Percentiles rank a stretch among this genome's conserved stretches.
phyloP scores from a whole-genome alignment of 305 asterid genomes.

The Plantago lanceolata region DNA sequence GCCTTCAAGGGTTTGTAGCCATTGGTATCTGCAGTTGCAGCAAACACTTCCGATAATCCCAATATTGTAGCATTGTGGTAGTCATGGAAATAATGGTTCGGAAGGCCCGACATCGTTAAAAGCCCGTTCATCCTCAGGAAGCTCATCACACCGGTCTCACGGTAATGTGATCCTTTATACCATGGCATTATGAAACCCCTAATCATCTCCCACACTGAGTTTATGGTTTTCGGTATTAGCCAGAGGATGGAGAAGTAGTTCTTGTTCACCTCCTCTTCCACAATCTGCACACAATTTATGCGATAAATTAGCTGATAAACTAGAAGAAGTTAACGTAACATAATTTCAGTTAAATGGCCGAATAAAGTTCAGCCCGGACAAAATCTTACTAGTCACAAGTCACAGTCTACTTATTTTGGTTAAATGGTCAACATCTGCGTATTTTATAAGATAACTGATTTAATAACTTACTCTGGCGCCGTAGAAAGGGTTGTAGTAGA shows the following conservation, averaged over 20 bases:
- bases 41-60: conserved; percentile 30
- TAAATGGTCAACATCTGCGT: too few species aligned
- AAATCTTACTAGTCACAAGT: too few species aligned
- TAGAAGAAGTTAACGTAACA: too few species aligned
- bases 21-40: background rate
- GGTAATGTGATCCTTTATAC: conserved; percentile 34
- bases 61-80: conserved; percentile 48
- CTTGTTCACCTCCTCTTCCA: conserved; percentile 53
- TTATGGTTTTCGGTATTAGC: conserved; percentile 38
- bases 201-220: conserved; percentile 47
- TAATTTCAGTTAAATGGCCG: too few species aligned
- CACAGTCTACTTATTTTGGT: too few species aligned
- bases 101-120: conserved; percentile 38
- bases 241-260: conserved; percentile 45
- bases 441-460: too few species aligned
- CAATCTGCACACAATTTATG: conserved; percentile 17
- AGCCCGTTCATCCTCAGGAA: conserved; percentile 32
- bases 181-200: conserved; percentile 37
- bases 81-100: conserved; percentile 50
- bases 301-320: too few species aligned
- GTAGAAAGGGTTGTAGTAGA: conserved; percentile 58
- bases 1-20: background rate
- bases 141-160: conserved; percentile 36
- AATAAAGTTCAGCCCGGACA: too few species aligned
- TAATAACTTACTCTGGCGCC: conserved; percentile 33